Conservation (phyloP, 805 yeast species). For the Candida michaelii region DNA sequence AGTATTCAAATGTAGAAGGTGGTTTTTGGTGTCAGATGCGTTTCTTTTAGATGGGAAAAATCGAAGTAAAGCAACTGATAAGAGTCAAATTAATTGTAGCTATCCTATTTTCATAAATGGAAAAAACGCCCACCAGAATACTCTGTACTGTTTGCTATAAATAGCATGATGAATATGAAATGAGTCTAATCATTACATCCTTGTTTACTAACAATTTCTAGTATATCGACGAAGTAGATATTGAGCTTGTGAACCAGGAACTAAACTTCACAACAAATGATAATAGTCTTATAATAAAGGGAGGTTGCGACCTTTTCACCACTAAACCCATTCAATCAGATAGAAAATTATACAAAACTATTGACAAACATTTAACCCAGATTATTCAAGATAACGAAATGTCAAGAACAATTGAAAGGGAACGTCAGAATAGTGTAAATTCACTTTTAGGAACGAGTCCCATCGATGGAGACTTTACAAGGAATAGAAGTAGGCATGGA, state of each 20-base stretch:
- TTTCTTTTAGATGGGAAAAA: background rate
- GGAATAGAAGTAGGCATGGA: slow-evolving; percentile 15
- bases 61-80: background rate
- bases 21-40: too few species aligned
- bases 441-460: slow-evolving; percentile 41
- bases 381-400: slow-evolving; percentile 45
- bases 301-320: slow-evolving; percentile 91
- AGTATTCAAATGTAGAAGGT: too few species aligned
- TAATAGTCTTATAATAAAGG: slow-evolving; percentile 55
- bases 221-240: slow-evolving; percentile 91
- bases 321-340: slow-evolving; percentile 93
- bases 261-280: slow-evolving; percentile 60
- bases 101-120: background rate
- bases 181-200: background rate
- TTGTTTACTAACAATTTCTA: slow-evolving; percentile 23
- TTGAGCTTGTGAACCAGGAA: slow-evolving; percentile 87
- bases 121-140: too few species aligned
- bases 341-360: slow-evolving; percentile 80
- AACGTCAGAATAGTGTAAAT: slow-evolving; percentile 35
- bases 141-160: too few species aligned
- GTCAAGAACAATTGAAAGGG: slow-evolving; percentile 38
- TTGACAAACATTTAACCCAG: slow-evolving; percentile 76
- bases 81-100: background rate
- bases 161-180: too few species aligned
- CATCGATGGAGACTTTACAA: slow-evolving; percentile 19